Evolutionary conservation across 1,284 basidiomycete genomes (phyloP).

Genomic region (Naganishia sp.): DNA sequence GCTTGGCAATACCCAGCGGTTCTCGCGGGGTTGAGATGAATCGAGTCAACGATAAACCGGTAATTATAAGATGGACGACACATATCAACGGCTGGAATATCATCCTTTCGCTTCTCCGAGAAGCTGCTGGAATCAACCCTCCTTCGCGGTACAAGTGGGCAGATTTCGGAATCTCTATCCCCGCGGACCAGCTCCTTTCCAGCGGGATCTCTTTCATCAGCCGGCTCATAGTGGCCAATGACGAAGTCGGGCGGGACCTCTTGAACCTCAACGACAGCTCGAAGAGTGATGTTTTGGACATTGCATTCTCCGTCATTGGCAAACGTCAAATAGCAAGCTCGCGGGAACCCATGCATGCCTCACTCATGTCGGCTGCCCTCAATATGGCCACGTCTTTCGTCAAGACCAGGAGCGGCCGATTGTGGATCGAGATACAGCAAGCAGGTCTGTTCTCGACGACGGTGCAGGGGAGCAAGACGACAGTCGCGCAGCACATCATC

Average conservation of each 20-base stretch:
- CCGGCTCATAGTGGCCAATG: constrained; percentile 10
- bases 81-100: constrained; percentile 30
- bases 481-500: constrained; percentile 7
- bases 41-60: constrained; percentile 26
- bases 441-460: constrained; percentile 26
- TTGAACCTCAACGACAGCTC: constrained; percentile 11
- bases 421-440: constrained; percentile 30
- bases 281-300: constrained; percentile 11
- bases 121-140: constrained; percentile 8
- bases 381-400: constrained; percentile 9
- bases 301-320: constrained; percentile 14
- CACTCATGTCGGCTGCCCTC: constrained; percentile 1
- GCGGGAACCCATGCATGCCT: constrained; percentile 6
- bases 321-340: constrained; percentile 20
- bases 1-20: constrained; percentile 27
- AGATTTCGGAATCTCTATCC: constrained; percentile 20
- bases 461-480: constrained; percentile 9
- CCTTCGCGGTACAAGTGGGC: constrained; percentile 4
- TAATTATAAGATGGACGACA: constrained; percentile 30
- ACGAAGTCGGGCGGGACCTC: background rate
- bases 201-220: constrained; percentile 19
- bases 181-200: constrained; percentile 10
- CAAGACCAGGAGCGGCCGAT: constrained; percentile 3
- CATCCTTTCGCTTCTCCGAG: constrained; percentile 26
- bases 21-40: constrained; percentile 28